phyloP scores from a whole-genome alignment of 257 asterid genomes.

The Solanum tarijense region DNA sequence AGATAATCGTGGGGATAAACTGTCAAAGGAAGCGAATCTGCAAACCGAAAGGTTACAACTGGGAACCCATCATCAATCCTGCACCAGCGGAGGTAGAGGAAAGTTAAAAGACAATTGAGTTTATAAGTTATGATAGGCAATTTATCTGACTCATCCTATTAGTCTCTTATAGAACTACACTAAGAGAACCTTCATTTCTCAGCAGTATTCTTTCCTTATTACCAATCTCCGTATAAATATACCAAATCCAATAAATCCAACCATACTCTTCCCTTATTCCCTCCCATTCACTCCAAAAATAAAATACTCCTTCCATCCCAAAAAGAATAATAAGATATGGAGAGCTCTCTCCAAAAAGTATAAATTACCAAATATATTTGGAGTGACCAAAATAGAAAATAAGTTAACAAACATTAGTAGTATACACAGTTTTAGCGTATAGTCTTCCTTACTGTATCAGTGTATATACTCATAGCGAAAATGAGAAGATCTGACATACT shows the following conservation, averaged over 20 bases:
- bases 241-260: not conserved
- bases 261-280: not conserved
- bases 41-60: slow-evolving; percentile 64
- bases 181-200: not conserved
- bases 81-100: slow-evolving; percentile 21
- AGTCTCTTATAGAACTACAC: not conserved
- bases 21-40: slow-evolving; percentile 44
- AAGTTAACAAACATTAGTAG: not conserved
- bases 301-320: not conserved
- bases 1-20: slow-evolving; percentile 80
- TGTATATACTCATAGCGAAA: not conserved
- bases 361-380: not conserved
- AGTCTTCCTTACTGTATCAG: not conserved
- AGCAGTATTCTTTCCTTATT: not conserved
- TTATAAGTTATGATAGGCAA: not conserved
- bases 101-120: slow-evolving; percentile 1
- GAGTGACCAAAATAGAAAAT: not conserved
- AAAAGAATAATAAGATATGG: not conserved
- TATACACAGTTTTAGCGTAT: not conserved
- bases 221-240: not conserved
- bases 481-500: not conserved
- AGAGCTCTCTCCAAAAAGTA: not conserved
- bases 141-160: not conserved
- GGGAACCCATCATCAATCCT: slow-evolving; percentile 91
- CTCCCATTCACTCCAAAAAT: not conserved